Evolutionary conservation across 2,329 filamentous ascomycete species (phyloP).

Genomic region (Plenodomus biglobosus): DNA sequence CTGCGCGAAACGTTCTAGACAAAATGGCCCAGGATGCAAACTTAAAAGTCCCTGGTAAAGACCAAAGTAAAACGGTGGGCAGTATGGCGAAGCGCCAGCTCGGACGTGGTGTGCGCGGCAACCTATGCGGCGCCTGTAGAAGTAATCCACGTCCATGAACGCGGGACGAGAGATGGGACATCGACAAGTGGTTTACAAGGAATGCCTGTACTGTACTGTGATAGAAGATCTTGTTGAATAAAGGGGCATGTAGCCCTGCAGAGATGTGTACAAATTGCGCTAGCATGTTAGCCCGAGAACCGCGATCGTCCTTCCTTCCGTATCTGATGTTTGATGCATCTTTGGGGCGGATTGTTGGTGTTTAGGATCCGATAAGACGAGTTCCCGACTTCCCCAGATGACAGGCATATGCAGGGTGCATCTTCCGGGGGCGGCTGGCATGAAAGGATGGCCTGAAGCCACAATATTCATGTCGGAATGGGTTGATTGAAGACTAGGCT

Average conservation of each 20-base stretch:
- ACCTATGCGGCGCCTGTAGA: conserved; percentile 6
- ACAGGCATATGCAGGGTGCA: conserved; percentile 19
- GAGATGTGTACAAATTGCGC: conserved; percentile 14
- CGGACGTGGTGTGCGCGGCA: conserved; percentile 12
- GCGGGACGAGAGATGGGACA: conserved; percentile 1
- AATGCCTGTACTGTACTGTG: conserved; percentile 2
- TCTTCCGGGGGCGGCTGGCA: conserved; percentile 14
- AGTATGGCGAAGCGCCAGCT: conserved; percentile 25
- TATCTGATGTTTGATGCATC: background rate
- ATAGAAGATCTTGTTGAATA: conserved; percentile 12
- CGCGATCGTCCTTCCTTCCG: background rate
- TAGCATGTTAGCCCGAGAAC: conserved; percentile 21
- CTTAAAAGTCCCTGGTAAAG: background rate
- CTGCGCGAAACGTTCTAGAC: conserved; percentile 18
- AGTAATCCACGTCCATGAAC: conserved; percentile 5
- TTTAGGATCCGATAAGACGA: background rate
- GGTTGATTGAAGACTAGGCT: conserved; percentile 3
- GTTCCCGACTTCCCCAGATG: conserved; percentile 1
- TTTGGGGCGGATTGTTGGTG: background rate
- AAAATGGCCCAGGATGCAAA: conserved; percentile 8
- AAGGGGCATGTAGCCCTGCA: conserved; percentile 4
- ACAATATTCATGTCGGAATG: background rate
- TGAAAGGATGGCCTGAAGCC: conserved; percentile 1
- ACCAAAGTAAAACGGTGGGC: conserved; percentile 18
- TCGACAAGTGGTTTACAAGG: background rate